Evolutionary conservation across 2,329 filamentous ascomycete species (phyloP), one percentile per base, ranked within the genome.

Genomic region (Geosmithia flava): DNA sequence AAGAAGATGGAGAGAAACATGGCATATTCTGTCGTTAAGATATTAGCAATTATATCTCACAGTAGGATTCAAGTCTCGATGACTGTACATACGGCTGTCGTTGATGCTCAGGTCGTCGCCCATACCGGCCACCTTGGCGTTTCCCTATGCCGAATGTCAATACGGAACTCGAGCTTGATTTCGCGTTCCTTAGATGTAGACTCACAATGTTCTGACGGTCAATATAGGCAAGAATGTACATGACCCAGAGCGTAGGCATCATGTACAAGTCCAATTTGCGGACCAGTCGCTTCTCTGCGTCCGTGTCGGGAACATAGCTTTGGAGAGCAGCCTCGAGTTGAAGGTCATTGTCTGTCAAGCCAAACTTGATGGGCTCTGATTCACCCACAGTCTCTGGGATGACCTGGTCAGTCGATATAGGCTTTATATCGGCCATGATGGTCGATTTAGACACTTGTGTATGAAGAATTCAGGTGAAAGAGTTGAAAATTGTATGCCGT

Each of bases 1-100:
- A 76, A 77, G 62, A 78, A 79, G 6, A 79, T 70, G 2, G 75
- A 67, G 17, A 79, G 56, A 2, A 68, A 60, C 51, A 72, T 66
- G 1, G 67, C 69, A 55, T 78, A 78, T 53, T 76, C 59, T 47
- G 20, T 7, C 37, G 23, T 6, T 13, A 15, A 5, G 11, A n/a
- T 30, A 27, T 39, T 20, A 17, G 3, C 33, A 20, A 45, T 8
- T 8, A 15, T 16, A 10, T n/a, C 10, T 19, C 41, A 6, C 6
- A 23, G 20, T 15, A 5, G 23, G 8, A 4, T 11, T 8, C 23
- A 27, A 27, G 4, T 27, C 23, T 27, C 23, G 8, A 27, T 27
- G 23, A 5, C 23, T 8, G 8, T 27, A 41, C 47, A 40, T 23
- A 49, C 47, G 42, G 50, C 65, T 63, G 3, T 71, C 71, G n/a